phyloP scores from a whole-genome alignment of 2,329 filamentous ascomycete species.

The Xylaria multiplex region DNA sequence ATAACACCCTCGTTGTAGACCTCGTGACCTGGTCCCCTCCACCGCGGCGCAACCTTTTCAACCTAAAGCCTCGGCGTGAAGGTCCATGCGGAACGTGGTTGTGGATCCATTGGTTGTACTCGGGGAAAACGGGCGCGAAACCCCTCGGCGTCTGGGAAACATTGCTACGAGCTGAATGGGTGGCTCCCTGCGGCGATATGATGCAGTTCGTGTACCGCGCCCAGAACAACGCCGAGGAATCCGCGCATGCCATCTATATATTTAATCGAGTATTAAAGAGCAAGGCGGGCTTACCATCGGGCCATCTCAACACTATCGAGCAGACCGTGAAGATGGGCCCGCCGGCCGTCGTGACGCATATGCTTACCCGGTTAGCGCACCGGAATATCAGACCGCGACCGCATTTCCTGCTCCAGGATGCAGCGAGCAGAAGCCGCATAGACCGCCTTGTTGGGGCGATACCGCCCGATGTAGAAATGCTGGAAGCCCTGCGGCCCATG shows the following conservation, averaged over 20 bases:
- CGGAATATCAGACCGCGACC: slow-evolving; percentile 20
- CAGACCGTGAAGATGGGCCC: slow-evolving; percentile 17
- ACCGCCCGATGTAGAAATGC: neutral
- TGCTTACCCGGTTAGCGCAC: slow-evolving; percentile 14
- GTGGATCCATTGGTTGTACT: slow-evolving; percentile 17
- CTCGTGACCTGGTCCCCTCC: slow-evolving; percentile 16
- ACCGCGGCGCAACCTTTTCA: slow-evolving; percentile 22
- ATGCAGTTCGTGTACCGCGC: slow-evolving; percentile 26
- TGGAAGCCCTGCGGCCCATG: slow-evolving; percentile 18
- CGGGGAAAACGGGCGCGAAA: neutral
- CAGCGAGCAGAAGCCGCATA: neutral
- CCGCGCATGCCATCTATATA: slow-evolving; percentile 19
- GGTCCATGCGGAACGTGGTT: slow-evolving; percentile 2
- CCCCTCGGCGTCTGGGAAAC: slow-evolving; percentile 7
- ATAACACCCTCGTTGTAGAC: slow-evolving; percentile 13
- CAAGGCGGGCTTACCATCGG: slow-evolving; percentile 1
- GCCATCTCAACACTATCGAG: slow-evolving; percentile 8
- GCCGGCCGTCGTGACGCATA: slow-evolving; percentile 19
- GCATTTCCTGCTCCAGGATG: slow-evolving; percentile 22
- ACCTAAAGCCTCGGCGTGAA: neutral
- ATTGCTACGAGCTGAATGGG: slow-evolving; percentile 16
- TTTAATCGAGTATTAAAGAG: slow-evolving; percentile 14
- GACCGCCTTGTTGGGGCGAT: neutral
- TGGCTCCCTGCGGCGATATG: slow-evolving; percentile 16
- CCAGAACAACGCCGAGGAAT: slow-evolving; percentile 1